Evolutionary conservation across 495 filamentous ascomycete species (phyloP).

Genomic region (Talaromyces proteolyticus): DNA sequence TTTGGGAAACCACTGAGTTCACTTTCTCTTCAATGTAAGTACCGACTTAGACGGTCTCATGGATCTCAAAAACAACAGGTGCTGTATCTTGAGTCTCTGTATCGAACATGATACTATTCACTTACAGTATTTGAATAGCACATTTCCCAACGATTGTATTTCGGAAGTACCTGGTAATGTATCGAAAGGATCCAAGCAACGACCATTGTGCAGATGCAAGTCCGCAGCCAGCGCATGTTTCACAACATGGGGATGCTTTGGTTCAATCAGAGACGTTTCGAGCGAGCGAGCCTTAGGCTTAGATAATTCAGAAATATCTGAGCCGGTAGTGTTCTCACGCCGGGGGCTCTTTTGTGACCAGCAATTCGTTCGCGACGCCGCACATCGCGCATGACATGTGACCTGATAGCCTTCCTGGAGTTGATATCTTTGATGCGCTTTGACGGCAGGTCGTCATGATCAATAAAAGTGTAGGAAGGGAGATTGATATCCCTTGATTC

Average conservation of each 20-base stretch:
- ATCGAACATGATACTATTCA: not conserved
- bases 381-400: conserved; percentile 36
- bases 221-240: not conserved
- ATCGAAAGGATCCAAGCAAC: conserved; percentile 27
- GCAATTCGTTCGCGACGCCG: conserved; percentile 30
- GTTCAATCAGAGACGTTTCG: not conserved
- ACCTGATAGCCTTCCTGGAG: conserved; percentile 30
- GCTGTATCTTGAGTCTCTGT: too few species aligned
- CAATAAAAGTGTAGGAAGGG: conserved; percentile 31
- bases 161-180: conserved; percentile 20
- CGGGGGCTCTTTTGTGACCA: conserved; percentile 23
- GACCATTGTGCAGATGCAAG: conserved; percentile 13
- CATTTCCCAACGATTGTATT: conserved; percentile 15
- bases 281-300: not conserved
- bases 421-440: conserved; percentile 32
- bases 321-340: conserved; percentile 13
- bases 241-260: not conserved
- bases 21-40: too few species aligned
- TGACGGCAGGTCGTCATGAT: conserved; percentile 30
- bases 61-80: too few species aligned
- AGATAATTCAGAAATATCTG: not conserved
- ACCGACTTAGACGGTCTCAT: too few species aligned
- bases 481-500: conserved; percentile 14
- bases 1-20: too few species aligned
- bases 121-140: conserved; percentile 29